Evolutionary conservation across 257 asterid species (phyloP), one percentile per base, ranked within the genome.

Genomic region (Scutellaria galericulata): DNA sequence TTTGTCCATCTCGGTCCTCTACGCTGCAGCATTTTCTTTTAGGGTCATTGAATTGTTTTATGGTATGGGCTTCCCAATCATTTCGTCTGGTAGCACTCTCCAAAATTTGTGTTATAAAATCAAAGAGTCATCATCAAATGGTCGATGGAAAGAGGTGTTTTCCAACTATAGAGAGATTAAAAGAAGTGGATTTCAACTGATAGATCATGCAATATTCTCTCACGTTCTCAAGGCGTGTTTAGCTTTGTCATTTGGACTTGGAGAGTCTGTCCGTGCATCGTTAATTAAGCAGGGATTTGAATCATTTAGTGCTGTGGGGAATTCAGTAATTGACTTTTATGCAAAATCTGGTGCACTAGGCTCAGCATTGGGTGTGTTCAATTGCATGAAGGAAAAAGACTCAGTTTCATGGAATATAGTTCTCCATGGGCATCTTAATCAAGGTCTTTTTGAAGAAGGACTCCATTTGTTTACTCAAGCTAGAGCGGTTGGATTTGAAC

Each of bases 381-480:
- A 80, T 50, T 66, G 80, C 85, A 79, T 84, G 88, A 53, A 15
- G 66, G 42, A 57, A 8, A 81, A 75, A 74, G 98, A 90, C 75
- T 87, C 95, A 6, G 90, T 93, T 74, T 87, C 98, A 3, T 90
- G 98, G 98, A 93, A 93, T 83, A 88, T 86, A 67, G 77, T 90
- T 74, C 83, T 93, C 78, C 89, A 82, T 31, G 93, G 83, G 37
- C 75, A 86, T 83, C 80, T 87, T 57, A 56, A 75, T 71, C 86
- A 72, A 47, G 87, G 79, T 58, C 80, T 71, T 73, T 58, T 76
- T 71, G 77, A 72, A 69, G 80, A 75, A 62, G 97, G 95, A 64
- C 71, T 86, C 46, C 12, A 70, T 56, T 81, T 88, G 80, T 90
- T 83, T 75, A 42, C 52, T 64, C 86, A 69, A 72, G 96, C 92